These are phyloP conservation scores for Mycosphaerella sp. DNA, from an alignment of 2,329 filamentous ascomycete genomes.

Conservation along the genomic window DNA sequence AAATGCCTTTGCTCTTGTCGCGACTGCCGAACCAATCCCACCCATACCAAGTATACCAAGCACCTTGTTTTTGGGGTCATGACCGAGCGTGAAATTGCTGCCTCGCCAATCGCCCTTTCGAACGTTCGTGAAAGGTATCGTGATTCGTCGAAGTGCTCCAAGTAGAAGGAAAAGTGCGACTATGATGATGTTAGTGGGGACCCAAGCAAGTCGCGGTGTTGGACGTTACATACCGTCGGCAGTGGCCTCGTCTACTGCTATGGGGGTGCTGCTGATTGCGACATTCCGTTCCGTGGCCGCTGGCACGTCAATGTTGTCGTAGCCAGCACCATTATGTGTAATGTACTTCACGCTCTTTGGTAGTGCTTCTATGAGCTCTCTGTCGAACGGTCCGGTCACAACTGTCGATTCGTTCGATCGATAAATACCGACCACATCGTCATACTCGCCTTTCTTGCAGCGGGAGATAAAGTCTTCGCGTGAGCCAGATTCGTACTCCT, in stretches of 20 bases:
- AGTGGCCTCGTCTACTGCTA: conserved; percentile 48
- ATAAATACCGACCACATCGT: conserved; percentile 53
- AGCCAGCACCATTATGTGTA: conserved; percentile 41
- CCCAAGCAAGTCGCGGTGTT: not conserved
- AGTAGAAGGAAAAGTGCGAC: conserved; percentile 48
- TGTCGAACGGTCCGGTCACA: conserved; percentile 44
- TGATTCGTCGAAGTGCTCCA: conserved; percentile 47
- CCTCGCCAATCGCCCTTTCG: conserved; percentile 44
- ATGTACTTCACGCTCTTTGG: conserved; percentile 42
- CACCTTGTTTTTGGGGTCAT: conserved; percentile 48
- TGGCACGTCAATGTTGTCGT: conserved; percentile 35
- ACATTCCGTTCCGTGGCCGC: conserved; percentile 36
- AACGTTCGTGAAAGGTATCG: conserved; percentile 43
- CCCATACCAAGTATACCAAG: conserved; percentile 57
- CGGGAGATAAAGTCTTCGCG: conserved; percentile 52
- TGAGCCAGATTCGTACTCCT: conserved; percentile 51
- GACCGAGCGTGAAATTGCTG: conserved; percentile 43
- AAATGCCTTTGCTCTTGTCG: conserved; percentile 47
- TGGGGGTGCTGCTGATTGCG: conserved; percentile 42
- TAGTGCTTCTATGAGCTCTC: conserved; percentile 39
- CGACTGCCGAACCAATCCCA: conserved; percentile 50
- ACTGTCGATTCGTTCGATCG: conserved; percentile 52
- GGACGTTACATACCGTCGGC: conserved; percentile 30
- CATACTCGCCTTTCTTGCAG: conserved; percentile 49
- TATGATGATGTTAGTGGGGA: not conserved